These are phyloP conservation scores for Tephrocybe sp. DNA, from an alignment of 768 basidiomycete genomes.

Conservation along the genomic window DNA sequence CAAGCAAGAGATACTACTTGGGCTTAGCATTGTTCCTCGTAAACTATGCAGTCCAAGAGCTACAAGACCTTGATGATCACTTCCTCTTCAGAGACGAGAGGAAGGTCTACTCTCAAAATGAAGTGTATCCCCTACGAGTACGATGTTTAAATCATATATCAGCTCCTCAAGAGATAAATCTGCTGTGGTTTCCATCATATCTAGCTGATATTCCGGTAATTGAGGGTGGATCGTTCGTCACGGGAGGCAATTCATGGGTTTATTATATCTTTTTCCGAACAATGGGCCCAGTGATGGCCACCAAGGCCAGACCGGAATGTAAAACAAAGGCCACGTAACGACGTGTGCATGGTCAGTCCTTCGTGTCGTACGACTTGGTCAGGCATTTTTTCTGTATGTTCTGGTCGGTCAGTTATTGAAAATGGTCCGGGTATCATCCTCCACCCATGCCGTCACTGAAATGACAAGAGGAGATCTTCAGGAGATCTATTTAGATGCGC, in stretches of 20 bases:
- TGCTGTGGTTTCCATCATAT: no score
- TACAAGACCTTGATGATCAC: conserved; percentile 2
- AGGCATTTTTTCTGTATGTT: neutral
- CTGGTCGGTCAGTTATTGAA: conserved; percentile 9
- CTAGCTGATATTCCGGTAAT: no score
- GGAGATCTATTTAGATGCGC: conserved; percentile 15
- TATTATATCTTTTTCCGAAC: no score
- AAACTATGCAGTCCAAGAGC: conserved; percentile 22
- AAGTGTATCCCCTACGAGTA: conserved; percentile 39
- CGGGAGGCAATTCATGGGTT: no score
- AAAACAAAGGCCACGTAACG: no score
- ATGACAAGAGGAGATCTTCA: conserved; percentile 22
- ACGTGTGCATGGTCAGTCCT: no score
- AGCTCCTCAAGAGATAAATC: conserved; percentile 15
- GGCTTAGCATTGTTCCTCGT: conserved; percentile 26
- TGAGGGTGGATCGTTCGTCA: no score
- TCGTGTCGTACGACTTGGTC: neutral
- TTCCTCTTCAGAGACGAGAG: neutral
- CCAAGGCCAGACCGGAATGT: no score
- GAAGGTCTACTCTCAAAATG: conserved; percentile 39
- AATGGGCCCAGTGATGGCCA: no score
- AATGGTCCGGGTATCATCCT: conserved; percentile 14
- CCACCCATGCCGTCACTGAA: conserved; percentile 2
- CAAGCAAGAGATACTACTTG: conserved; percentile 15
- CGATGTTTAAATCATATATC: conserved; percentile 24